These are phyloP conservation scores for Magnolia officinalis DNA, from an alignment of 164 flowering plant species.

Conservation along the genomic window DNA sequence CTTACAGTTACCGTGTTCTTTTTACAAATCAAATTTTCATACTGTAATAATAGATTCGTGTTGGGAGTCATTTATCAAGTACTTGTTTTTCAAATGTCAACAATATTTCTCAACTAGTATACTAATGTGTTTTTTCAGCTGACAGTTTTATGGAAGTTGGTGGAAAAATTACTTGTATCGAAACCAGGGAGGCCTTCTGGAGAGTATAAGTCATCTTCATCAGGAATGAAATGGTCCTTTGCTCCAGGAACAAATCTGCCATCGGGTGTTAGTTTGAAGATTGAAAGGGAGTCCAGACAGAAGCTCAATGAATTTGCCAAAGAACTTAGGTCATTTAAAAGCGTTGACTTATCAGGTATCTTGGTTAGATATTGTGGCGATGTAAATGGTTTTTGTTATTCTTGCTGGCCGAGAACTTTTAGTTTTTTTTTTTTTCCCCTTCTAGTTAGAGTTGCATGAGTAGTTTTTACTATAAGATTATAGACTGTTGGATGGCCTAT, in stretches of 20 bases:
- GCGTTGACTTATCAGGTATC: constrained; percentile 92
- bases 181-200: constrained; percentile 37
- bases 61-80: background rate
- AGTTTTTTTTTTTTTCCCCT: background rate
- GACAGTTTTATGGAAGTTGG: constrained; percentile 95
- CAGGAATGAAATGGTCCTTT: constrained; percentile 75
- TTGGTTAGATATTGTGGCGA: background rate
- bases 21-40: background rate
- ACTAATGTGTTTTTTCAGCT: constrained; percentile 68
- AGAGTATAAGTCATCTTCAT: constrained; percentile 43
- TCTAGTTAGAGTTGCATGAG: background rate
- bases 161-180: constrained; percentile 58
- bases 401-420: background rate
- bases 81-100: background rate
- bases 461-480: background rate
- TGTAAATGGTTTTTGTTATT: background rate
- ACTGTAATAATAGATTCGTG: background rate
- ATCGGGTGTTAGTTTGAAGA: constrained; percentile 43
- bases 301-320: constrained; percentile 81
- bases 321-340: constrained; percentile 68
- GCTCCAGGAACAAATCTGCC: constrained; percentile 72
- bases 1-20: too few relatives aligned
- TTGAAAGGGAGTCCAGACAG: constrained; percentile 62
- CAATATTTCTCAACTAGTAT: background rate
- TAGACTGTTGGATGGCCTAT: too few relatives aligned